These are phyloP conservation scores for Collybiopsis luxurians DNA, from an alignment of 768 basidiomycete genomes.

Conservation along the genomic window DNA sequence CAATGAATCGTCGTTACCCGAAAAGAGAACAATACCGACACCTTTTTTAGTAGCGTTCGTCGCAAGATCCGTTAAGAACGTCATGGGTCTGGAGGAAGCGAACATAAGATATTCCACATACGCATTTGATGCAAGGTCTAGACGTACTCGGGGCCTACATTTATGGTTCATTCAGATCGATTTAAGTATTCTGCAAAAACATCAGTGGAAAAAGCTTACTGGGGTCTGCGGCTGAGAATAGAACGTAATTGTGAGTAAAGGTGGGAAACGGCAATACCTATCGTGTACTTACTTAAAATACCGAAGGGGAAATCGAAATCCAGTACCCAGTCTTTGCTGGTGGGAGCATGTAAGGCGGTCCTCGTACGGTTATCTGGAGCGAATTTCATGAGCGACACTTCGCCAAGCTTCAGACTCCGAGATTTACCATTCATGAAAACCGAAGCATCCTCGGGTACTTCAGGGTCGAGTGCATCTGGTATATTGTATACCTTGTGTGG, in stretches of 20 bases:
- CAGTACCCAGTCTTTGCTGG: constrained; percentile 34
- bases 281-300: not conserved
- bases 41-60: constrained; percentile 36
- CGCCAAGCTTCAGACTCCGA: not conserved
- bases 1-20: constrained; percentile 50
- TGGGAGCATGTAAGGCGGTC: constrained; percentile 47
- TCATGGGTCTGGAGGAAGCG: constrained; percentile 34
- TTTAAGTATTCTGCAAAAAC: too few relatives aligned
- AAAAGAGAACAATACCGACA: constrained; percentile 40
- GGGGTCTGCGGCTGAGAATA: not conserved
- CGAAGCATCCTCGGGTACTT: constrained; percentile 32
- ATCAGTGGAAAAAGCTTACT: not conserved
- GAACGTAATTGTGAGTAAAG: not conserved
- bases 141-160: constrained; percentile 19
- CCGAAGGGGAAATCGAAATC: constrained; percentile 22
- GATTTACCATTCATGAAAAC: constrained; percentile 42
- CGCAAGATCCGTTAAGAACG: constrained; percentile 44
- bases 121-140: not conserved
- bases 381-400: not conserved
- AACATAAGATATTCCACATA: not conserved
- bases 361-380: constrained; percentile 24
- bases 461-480: constrained; percentile 32
- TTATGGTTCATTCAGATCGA: not conserved
- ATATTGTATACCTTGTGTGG: constrained; percentile 22
- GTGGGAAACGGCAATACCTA: not conserved